Evolutionary conservation across 2,329 filamentous ascomycete species (phyloP), one percentile per base, ranked within the genome.

Genomic region (Aspergillus aculeatinus): DNA sequence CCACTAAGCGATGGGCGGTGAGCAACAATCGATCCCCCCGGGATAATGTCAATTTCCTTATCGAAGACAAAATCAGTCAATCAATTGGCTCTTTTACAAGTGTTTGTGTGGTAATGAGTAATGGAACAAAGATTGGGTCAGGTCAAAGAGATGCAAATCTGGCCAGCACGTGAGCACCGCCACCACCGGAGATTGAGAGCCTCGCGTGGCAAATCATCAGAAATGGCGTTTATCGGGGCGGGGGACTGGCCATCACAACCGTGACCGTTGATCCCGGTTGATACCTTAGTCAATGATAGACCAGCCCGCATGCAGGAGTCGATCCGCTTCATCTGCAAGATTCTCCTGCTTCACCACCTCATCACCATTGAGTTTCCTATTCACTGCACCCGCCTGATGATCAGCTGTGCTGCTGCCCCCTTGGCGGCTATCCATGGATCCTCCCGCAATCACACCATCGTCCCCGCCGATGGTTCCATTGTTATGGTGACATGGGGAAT

Each of bases 401-500:
- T 44, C 39, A 44, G 39, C 39, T 35, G 33, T 35, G 31, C 23
- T 27, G 27, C 33, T 44, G 14, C 39, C 39, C 39, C 39, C 39
- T 44, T 44, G 39, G 39, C 16, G 39, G 16, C 16, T 31, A 33
- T 11, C 57, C 33, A 33, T 50, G 31, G 48, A 47, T 44, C 49
- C 53, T 55, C 44, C 53, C 53, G 55, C 51, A 61, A 68, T 68
- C 65, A 66, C 66, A 68, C 65, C 66, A 68, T 68, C 65, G 58
- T 48, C 60, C 33, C 63, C 57, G 60, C 59, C 42, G 60, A 68
- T 68, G 66, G 62, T 67, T 68, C 65, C 59, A 68, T 68, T 63
- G 55, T 60, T 61, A 61, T 56, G 50, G 65, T 65, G 64, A 65
- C 61, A 67, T 53, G 62, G 48, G 51, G 65, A 63, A 63, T 60